These are phyloP conservation scores for Pythium plurisporium DNA, from an alignment of 352 stramenopile species.

Conservation along the genomic window DNA sequence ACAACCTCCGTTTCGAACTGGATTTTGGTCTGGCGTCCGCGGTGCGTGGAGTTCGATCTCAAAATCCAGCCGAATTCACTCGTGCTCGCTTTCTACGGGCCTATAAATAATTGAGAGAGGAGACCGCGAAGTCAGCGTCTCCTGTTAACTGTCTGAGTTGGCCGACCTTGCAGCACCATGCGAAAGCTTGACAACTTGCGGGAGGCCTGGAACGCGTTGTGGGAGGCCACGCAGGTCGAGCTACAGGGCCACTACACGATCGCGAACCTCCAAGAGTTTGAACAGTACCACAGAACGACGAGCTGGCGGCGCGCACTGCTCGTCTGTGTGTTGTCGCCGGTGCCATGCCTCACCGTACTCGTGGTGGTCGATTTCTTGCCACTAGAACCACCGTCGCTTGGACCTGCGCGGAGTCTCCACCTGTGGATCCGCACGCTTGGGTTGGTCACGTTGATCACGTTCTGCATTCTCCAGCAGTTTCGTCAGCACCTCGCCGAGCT, in stretches of 20 bases:
- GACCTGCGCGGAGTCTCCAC: not conserved
- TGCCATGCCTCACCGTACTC: not conserved
- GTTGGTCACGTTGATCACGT: not conserved
- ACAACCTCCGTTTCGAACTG: no score
- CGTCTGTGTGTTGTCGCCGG: slow-evolving; percentile 5
- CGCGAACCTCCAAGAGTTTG: not conserved
- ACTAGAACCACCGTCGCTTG: not conserved
- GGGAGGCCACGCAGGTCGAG: slow-evolving; percentile 14
- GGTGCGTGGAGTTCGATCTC: no score
- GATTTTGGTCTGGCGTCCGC: no score
- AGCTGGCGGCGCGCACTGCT: not conserved
- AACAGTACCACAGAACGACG: not conserved
- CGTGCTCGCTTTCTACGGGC: no score
- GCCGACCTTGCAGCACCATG: no score
- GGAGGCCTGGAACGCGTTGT: no score
- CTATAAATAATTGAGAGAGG: no score
- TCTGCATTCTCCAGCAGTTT: slow-evolving; percentile 12
- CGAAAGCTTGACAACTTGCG: no score
- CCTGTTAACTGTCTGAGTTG: no score
- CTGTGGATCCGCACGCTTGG: slow-evolving; percentile 1
- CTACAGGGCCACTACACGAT: slow-evolving; percentile 8
- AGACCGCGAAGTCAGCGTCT: no score
- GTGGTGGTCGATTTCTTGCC: not conserved
- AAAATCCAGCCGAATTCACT: no score
- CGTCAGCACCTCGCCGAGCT: not conserved